Base-by-base conservation (phyloP, 2,329 filamentous ascomycete genomes). In the Verticillium klebahnii region DNA sequence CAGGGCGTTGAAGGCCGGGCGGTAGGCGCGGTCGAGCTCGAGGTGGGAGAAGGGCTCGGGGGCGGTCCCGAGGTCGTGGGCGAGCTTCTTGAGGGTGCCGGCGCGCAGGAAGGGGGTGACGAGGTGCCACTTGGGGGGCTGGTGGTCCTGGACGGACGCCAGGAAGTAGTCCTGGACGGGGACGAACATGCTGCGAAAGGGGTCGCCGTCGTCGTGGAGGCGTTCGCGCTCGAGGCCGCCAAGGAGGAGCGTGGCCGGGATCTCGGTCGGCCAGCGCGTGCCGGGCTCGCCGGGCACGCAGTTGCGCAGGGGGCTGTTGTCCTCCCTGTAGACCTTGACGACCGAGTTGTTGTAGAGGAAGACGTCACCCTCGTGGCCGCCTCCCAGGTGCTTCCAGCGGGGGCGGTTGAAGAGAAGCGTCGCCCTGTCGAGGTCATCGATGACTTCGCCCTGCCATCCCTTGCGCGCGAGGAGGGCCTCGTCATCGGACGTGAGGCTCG, bases 161-260 rank as follows among this genome's bases (percentile, higher is more conserved):
- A 73, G 60, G 57, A 74, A 73, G 61, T 72, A 73, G 61, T 74
- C 73, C 15, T 63, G 63, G 17, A 72, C 67, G 2, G 72, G 68
- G 12, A 74, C 58, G 60, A 73, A 73, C 29, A 61, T 63, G 25
- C 25, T 32, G 54, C 54, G 25, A 29, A 56, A 56, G 15, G 31
- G 25, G 11, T 31, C 25, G 31, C 25, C 29, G 31, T 59, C 61
- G n/a, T 62, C 62, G 9, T 50, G 45, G 8, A 50, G n/a, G 45
- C 45, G n/a, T n/a, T 50, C 45, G 5, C 19, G 3, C 3, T 55
- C 39, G 17, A 64, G 60, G 2, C 70, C 72, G n/a, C 71, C 71
- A 8, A 74, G 62, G 7, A 73, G 59, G 1, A 74, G 57, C 8
- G 68, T 71, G 14, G 67, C 70, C 2, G 70, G 66, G 8, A 74